Conservation (phyloP, 192 early-diverging fungal species). For the Coemansia sp. region DNA sequence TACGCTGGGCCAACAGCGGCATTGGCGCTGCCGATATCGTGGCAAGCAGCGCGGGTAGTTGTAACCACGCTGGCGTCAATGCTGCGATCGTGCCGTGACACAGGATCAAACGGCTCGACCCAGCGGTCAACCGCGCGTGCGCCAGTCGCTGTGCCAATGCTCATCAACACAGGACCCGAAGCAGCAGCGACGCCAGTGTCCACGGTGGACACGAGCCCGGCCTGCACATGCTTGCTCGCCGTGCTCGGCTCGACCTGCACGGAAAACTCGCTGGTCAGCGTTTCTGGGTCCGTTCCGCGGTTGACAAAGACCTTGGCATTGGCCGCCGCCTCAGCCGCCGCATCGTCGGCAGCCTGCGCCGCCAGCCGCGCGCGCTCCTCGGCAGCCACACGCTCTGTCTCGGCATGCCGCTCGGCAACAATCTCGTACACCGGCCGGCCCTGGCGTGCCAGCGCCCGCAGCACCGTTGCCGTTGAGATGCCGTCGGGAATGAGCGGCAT, state of each 20-base stretch:
- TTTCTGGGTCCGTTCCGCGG: constrained; percentile 21
- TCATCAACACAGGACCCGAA: constrained; percentile 3
- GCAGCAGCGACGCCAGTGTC: constrained; percentile 29
- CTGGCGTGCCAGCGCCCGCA: constrained; percentile 31
- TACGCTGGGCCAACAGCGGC: constrained; percentile 14
- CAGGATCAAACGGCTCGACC: constrained; percentile 42
- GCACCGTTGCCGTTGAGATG: constrained; percentile 15
- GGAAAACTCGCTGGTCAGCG: constrained; percentile 14
- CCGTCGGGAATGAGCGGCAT: constrained; percentile 39
- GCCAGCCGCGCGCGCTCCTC: constrained; percentile 29
- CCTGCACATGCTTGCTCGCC: constrained; percentile 15
- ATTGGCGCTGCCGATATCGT: constrained; percentile 10
- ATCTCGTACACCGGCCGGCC: constrained; percentile 43
- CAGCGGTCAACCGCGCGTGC: constrained; percentile 14
- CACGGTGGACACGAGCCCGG: constrained; percentile 5
- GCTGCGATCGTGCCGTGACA: constrained; percentile 9
- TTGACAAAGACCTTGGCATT: constrained; percentile 23
- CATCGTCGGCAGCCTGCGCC: constrained; percentile 18
- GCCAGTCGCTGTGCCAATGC: constrained; percentile 16
- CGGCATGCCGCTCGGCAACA: constrained; percentile 19
- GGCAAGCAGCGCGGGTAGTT: constrained; percentile 9
- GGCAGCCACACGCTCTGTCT: constrained; percentile 17
- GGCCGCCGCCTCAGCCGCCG: constrained; percentile 10
- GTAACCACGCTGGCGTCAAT: constrained; percentile 5
- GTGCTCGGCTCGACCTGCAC: constrained; percentile 33